phyloP scores from a whole-genome alignment of 345 rosid species.

The Dipteronia sinensis region DNA sequence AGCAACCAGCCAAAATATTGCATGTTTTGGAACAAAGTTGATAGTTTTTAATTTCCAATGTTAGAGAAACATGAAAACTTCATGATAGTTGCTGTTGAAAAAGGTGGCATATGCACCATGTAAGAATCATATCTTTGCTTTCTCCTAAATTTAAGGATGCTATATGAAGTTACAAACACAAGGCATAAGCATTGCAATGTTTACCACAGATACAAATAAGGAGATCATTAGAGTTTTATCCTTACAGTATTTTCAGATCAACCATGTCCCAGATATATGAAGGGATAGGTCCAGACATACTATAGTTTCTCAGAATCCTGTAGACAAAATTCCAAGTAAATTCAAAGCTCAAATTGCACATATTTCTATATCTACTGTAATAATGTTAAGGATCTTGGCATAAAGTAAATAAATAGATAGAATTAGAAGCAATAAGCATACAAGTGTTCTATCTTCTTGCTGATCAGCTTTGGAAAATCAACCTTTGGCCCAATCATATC shows the following conservation, averaged over 20 bases:
- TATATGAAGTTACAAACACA: not conserved
- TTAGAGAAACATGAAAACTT: not conserved
- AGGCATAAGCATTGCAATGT: too few relatives aligned
- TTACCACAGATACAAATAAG: not conserved
- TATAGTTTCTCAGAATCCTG: conserved; percentile 48
- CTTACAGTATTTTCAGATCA: not conserved
- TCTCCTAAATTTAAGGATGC: not conserved
- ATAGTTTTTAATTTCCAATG: not conserved
- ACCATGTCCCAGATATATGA: not conserved
- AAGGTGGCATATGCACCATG: not conserved
- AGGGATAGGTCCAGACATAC: conserved; percentile 29
- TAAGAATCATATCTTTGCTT: not conserved
- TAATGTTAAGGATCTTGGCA: too few relatives aligned
- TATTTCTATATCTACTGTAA: too few relatives aligned
- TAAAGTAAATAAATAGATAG: not conserved
- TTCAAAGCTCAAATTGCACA: not conserved
- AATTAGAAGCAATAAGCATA: not conserved
- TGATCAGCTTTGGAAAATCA: not conserved
- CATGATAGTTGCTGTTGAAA: too few relatives aligned
- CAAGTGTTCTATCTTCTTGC: not conserved
- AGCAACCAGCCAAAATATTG: not conserved
- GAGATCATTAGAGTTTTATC: not conserved
- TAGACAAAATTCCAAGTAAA: not conserved
- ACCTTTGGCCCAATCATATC: not conserved
- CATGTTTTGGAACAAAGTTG: not conserved